A percentile compares a stretch with the other conserved stretches of the same genome.
These are phyloP conservation scores for Sherardia arvensis DNA, from an alignment of 257 asterid species.

Conservation along the genomic window DNA sequence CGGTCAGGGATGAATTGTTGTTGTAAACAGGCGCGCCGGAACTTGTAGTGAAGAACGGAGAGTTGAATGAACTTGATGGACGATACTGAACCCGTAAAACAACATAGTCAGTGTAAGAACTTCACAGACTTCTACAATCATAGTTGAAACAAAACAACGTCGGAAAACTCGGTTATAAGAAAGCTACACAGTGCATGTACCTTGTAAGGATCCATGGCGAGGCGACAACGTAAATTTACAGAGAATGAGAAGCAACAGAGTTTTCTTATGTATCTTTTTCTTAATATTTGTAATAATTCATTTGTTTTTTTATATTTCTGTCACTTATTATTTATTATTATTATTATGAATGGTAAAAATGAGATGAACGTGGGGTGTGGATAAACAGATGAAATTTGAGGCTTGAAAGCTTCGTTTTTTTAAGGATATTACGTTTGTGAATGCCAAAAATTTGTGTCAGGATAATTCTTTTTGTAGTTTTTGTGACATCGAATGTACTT, in stretches of 20 bases:
- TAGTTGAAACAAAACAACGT: not conserved
- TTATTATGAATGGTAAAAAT: not conserved
- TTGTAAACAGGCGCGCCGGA: slow-evolving; percentile 35
- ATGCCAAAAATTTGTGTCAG: not conserved
- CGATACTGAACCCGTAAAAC: slow-evolving; percentile 19
- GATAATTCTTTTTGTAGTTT: slow-evolving; percentile 1
- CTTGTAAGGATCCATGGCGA: slow-evolving; percentile 32
- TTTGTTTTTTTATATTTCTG: too few relatives aligned
- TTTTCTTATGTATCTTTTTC: slow-evolving; percentile 7
- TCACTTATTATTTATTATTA: too few relatives aligned
- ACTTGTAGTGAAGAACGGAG: slow-evolving; percentile 29
- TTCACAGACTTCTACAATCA: not conserved
- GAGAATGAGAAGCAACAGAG: slow-evolving; percentile 5
- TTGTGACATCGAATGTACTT: not conserved
- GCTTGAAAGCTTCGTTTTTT: not conserved
- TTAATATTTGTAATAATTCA: too few relatives aligned
- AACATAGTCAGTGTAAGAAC: not conserved
- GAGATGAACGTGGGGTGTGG: not conserved
- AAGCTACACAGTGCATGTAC: slow-evolving; percentile 6
- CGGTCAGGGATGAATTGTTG: slow-evolving; percentile 34
- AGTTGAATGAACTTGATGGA: slow-evolving; percentile 33
- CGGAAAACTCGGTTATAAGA: not conserved
- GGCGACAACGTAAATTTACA: slow-evolving; percentile 2
- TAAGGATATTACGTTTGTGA: slow-evolving; percentile 5
- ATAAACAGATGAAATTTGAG: slow-evolving; percentile 7